Evolutionary conservation across 805 yeast genomes (phyloP), one percentile per base, ranked within the genome.

Genomic region (Zygoascus flipseniorum): DNA sequence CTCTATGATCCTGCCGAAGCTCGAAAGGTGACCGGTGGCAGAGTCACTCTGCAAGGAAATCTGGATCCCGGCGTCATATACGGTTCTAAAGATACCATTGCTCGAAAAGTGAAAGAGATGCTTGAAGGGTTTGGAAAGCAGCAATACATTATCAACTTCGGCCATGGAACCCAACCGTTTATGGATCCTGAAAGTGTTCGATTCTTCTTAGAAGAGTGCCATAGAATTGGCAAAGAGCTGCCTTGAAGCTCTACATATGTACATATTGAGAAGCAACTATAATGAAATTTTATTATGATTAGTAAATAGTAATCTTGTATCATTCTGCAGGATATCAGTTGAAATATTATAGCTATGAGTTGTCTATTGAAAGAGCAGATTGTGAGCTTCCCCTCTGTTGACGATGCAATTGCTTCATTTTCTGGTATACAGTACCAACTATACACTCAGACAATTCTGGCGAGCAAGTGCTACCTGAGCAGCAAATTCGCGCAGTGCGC

Each of bases 121-220:
- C 85, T 93, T 56, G 68, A 75, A 55, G 95, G 90, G 6, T 93
- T 93, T 66, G 93, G 93, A n/a, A 89, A 89, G 69, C 81, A 86
- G 65, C 79, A 85, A 64, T 93, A 93, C 72, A 92, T 93, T 60
- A 84, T 92, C 62, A 93, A 93, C 74, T 86, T 93, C 65, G 99
- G 99, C 47, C 99, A 93, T 63, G 99, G 99, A 16, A 93, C 99
- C 20, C 97, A 89, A 68, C 99, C 99, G 20, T 89, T 87, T 72
- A 89, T 93, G 96, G 85, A 88, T 58, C 96, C 98, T 10, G 96
- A 86, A 59, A 85, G 85, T 68, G 80, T 93, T 57, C 82, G 80
- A 56, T 87, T 81, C 71, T 93, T 93, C 72, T 74, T 93, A 65
- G 73, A 88, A 69, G 97, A 89, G 69, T 85, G 93, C 62, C 96